Conservation (phyloP, 441 rosid species). For the Croton laevigatus region DNA sequence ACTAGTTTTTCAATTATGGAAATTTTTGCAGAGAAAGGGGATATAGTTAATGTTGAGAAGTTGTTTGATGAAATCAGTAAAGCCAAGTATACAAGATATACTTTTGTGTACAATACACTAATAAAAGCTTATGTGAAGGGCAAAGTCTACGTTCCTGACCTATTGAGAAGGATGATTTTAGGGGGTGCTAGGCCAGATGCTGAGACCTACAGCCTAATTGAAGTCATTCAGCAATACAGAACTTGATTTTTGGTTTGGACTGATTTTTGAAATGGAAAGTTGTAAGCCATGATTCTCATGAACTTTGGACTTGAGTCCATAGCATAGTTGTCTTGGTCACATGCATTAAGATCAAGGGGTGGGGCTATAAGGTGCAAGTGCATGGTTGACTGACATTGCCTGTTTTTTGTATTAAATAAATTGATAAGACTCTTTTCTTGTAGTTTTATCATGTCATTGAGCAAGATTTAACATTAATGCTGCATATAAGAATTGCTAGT, state of each 20-base stretch:
- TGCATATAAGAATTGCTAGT: background rate
- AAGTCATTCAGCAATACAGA: slow-evolving; percentile 29
- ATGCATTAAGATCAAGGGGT: background rate
- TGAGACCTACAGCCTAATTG: slow-evolving; percentile 79
- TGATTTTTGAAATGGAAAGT: background rate
- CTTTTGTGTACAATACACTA: slow-evolving; percentile 73
- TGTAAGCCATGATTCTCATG: background rate
- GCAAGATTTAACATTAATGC: background rate
- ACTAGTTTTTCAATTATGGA: slow-evolving; percentile 66
- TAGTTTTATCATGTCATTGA: too few relatives aligned
- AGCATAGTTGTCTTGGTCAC: background rate
- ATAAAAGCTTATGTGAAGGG: slow-evolving; percentile 78
- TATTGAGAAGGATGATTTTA: slow-evolving; percentile 81
- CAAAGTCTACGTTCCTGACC: slow-evolving; percentile 54
- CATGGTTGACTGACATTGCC: too few relatives aligned
- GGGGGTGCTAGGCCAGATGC: slow-evolving; percentile 91
- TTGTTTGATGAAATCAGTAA: slow-evolving; percentile 59
- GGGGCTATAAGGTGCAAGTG: background rate
- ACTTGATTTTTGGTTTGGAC: background rate
- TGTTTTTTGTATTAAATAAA: too few relatives aligned
- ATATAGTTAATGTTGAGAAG: slow-evolving; percentile 59
- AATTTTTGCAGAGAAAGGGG: slow-evolving; percentile 69
- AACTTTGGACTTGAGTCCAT: background rate
- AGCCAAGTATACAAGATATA: slow-evolving; percentile 62
- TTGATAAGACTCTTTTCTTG: too few relatives aligned